These are phyloP conservation scores for Brassica rapa DNA, from an alignment of 345 rosid genomes.

Conservation along the genomic window DNA sequence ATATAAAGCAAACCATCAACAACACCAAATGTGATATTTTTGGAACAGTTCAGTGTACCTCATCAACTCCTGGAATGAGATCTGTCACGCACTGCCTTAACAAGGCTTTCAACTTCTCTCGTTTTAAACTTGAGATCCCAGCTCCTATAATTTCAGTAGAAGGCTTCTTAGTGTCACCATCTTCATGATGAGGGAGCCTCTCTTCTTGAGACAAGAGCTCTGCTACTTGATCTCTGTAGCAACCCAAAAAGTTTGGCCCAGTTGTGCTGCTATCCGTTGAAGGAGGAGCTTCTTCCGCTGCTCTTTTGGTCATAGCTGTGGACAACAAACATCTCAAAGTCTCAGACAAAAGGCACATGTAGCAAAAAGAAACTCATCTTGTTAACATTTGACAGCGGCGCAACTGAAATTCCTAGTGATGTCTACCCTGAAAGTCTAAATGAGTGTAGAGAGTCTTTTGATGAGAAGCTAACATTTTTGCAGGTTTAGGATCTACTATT, in stretches of 20 bases:
- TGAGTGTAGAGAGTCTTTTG: neutral
- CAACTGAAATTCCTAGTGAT: neutral
- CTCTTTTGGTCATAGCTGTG: constrained; percentile 31
- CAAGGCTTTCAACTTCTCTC: constrained; percentile 33
- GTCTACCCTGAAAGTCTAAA: neutral
- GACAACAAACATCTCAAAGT: constrained; percentile 11
- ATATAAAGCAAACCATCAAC: neutral
- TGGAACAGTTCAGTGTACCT: constrained; percentile 19
- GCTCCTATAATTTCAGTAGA: constrained; percentile 34
- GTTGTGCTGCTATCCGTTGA: neutral
- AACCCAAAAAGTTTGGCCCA: constrained; percentile 24
- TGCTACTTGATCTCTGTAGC: constrained; percentile 29
- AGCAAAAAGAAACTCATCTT: neutral
- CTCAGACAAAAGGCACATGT: neutral
- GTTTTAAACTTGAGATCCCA: constrained; percentile 17
- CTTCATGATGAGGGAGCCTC: constrained; percentile 15
- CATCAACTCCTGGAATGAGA: constrained; percentile 21
- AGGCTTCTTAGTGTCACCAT: neutral
- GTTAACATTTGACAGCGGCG: neutral
- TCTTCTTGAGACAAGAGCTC: constrained; percentile 31
- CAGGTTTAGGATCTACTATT: neutral
- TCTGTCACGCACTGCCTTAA: constrained; percentile 32
- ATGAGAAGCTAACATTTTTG: neutral
- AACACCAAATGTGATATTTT: neutral
- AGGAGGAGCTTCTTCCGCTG: constrained; percentile 18